Evolutionary conservation across 371 early-diverging fungal genomes (phyloP).

Genomic region (Apophysomyces ossiformis): DNA sequence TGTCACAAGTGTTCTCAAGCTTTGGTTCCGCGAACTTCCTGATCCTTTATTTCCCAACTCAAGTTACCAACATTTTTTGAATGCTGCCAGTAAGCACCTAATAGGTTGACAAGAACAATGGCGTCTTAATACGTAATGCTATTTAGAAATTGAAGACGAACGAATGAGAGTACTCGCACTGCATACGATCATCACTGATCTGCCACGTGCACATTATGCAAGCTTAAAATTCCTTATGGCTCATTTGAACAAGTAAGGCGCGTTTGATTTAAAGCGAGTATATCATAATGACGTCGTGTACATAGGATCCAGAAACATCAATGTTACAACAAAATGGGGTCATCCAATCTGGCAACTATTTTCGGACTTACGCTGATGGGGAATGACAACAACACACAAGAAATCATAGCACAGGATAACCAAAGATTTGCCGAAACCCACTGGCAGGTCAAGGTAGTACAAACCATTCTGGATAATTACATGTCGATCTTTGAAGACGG

Average conservation of each 20-base stretch:
- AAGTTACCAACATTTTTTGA: conserved; percentile 67
- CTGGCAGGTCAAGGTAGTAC: conserved; percentile 61
- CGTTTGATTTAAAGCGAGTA: conserved; percentile 7
- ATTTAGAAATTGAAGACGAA: conserved; percentile 63
- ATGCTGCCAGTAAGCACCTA: conserved; percentile 63
- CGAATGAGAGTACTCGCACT: conserved; percentile 60
- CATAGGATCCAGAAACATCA: conserved; percentile 76
- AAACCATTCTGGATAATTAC: conserved; percentile 65
- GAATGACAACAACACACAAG: conserved; percentile 32
- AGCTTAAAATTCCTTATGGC: conserved; percentile 75
- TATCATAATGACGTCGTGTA: not conserved
- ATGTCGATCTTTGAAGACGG: conserved; percentile 68
- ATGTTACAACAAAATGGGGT: conserved; percentile 85
- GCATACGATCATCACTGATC: conserved; percentile 68
- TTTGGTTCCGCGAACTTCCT: conserved; percentile 91
- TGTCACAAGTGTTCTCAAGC: conserved; percentile 84
- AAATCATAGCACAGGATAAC: conserved; percentile 29
- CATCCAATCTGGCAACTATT: conserved; percentile 83
- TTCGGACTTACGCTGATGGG: conserved; percentile 91
- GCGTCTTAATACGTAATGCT: not conserved
- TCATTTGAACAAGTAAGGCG: conserved; percentile 70
- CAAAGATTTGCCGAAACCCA: conserved; percentile 59
- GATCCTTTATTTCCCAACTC: conserved; percentile 78
- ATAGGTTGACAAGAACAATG: no score
- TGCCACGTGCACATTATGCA: conserved; percentile 79